Conservation (phyloP, 1,139 yeast species). For the Citeromyces hawaiiensis region DNA sequence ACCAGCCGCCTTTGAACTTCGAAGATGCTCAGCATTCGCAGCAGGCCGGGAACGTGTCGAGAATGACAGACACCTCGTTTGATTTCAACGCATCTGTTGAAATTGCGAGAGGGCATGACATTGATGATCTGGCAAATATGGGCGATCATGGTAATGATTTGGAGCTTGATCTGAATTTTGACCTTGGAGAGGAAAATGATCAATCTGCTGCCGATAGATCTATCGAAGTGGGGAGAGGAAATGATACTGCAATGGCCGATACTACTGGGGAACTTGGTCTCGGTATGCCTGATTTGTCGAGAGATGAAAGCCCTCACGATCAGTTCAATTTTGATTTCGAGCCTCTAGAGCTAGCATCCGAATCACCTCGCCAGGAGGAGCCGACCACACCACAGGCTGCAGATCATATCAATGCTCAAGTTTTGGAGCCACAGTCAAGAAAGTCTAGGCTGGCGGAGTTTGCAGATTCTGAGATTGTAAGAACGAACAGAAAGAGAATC, state of each 20-base stretch:
- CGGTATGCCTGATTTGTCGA: conserved; percentile 12
- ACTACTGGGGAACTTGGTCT: conserved; percentile 6
- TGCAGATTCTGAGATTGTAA: conserved; percentile 15
- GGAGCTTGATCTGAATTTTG: conserved; percentile 40
- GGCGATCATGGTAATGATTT: conserved; percentile 18
- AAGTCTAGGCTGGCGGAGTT: conserved; percentile 4
- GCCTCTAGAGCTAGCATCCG: conserved; percentile 1
- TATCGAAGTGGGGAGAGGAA: conserved; percentile 36
- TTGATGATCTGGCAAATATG: conserved; percentile 7
- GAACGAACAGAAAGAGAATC: conserved; percentile 16
- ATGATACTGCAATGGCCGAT: conserved; percentile 8
- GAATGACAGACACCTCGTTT: conserved; percentile 2
- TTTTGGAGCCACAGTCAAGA: background rate
- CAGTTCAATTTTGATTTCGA: conserved; percentile 14
- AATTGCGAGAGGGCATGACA: conserved; percentile 30
- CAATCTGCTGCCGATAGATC: conserved; percentile 21
- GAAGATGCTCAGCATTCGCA: conserved; percentile 21
- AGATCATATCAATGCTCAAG: background rate
- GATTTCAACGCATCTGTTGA: conserved; percentile 30
- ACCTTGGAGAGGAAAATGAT: conserved; percentile 16
- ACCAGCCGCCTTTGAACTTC: conserved; percentile 49
- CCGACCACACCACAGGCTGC: conserved; percentile 2
- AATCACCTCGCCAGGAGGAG: conserved; percentile 1
- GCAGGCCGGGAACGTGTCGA: background rate
- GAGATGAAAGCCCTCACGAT: conserved; percentile 17